Evolutionary conservation across 1,284 basidiomycete genomes (phyloP).

Genomic region (Moesziomyces sp.): DNA sequence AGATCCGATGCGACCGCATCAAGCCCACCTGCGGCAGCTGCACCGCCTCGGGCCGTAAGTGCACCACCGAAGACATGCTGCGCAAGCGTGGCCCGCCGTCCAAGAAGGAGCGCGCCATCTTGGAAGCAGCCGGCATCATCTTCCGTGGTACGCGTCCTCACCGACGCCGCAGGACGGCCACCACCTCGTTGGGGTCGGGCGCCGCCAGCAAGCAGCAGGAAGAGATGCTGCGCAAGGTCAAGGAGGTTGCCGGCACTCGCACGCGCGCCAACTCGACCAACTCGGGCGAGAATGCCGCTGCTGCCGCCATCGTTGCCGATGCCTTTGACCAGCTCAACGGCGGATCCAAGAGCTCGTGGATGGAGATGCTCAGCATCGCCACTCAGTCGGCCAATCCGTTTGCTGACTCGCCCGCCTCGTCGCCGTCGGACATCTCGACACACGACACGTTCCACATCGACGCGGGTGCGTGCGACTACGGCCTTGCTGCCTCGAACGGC

Average conservation of each 20-base stretch:
- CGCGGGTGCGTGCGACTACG: conserved; percentile 42
- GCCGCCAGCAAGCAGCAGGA: conserved; percentile 42
- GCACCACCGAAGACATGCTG: conserved; percentile 54
- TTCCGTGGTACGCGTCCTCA: conserved; percentile 48
- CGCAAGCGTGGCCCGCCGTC: conserved; percentile 50
- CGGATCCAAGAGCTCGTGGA: conserved; percentile 34
- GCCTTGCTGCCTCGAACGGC: background rate
- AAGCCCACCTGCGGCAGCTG: conserved; percentile 54
- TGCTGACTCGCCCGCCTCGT: conserved; percentile 31
- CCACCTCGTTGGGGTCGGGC: conserved; percentile 37
- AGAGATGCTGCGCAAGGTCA: conserved; percentile 32
- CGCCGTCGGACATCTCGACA: conserved; percentile 28
- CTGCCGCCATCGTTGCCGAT: conserved; percentile 1
- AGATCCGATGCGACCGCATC: conserved; percentile 48
- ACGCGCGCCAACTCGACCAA: conserved; percentile 38
- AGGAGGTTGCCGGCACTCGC: conserved; percentile 25
- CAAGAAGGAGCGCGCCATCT: conserved; percentile 47
- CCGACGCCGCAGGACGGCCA: conserved; percentile 38
- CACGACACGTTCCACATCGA: conserved; percentile 38
- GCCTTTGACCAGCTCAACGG: conserved; percentile 4
- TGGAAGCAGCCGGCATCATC: conserved; percentile 49
- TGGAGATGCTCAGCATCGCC: conserved; percentile 46
- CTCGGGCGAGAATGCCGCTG: conserved; percentile 10
- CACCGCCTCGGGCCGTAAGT: conserved; percentile 26
- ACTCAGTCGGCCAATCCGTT: conserved; percentile 34